Conservation (phyloP, 1,139 yeast genomes). For the Eremothecium sinecaudum region DNA sequence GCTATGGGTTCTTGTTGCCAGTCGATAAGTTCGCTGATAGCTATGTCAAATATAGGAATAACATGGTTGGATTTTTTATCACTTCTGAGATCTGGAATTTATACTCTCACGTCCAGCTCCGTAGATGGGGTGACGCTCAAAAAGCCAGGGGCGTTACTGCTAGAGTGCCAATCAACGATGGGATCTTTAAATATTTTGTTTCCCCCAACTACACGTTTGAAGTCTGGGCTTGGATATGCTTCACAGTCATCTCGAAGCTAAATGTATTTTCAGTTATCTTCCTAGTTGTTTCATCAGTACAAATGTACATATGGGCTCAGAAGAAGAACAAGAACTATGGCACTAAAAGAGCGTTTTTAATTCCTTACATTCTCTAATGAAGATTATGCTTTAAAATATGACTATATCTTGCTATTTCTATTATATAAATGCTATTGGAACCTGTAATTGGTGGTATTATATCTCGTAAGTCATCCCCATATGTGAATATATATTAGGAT, state of each 20-base stretch:
- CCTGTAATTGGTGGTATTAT: not conserved
- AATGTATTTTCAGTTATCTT: slow-evolving; percentile 72
- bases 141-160: slow-evolving; percentile 33
- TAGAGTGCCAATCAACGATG: slow-evolving; percentile 35
- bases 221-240: slow-evolving; percentile 59
- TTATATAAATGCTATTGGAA: not conserved
- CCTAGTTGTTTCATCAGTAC: slow-evolving; percentile 58
- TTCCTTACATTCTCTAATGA: slow-evolving; percentile 32
- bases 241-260: slow-evolving; percentile 55
- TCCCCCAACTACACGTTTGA: slow-evolving; percentile 90
- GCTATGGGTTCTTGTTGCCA: slow-evolving; percentile 43
- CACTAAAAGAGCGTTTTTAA: slow-evolving; percentile 31
- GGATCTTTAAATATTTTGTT: slow-evolving; percentile 36
- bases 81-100: slow-evolving; percentile 66
- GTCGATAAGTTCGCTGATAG: slow-evolving; percentile 18
- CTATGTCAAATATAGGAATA: slow-evolving; percentile 15
- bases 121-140: slow-evolving; percentile 33
- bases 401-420: slow-evolving; percentile 1
- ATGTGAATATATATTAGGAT: slow-evolving; percentile 1
- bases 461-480: not conserved
- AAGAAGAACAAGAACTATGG: slow-evolving; percentile 48
- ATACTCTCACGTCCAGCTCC: slow-evolving; percentile 46
- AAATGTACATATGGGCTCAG: slow-evolving; percentile 64
- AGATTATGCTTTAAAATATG: not conserved
- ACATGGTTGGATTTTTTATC: slow-evolving; percentile 44